phyloP scores from a whole-genome alignment of 2,329 filamentous ascomycete genomes.

The Peltaster fructicola region DNA sequence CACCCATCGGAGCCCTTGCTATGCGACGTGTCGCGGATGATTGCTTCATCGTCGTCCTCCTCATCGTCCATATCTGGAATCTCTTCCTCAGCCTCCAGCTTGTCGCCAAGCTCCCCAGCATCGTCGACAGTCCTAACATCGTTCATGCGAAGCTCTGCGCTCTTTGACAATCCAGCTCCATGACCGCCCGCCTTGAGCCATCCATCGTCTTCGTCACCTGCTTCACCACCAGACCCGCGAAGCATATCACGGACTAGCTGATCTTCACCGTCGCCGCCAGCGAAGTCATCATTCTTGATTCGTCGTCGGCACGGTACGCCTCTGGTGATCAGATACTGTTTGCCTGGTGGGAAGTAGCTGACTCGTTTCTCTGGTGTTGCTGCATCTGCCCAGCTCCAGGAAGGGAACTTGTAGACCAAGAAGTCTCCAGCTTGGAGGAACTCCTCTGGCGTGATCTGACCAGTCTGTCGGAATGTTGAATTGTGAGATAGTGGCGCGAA shows the following conservation, averaged over 20 bases:
- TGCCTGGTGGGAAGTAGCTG: conserved; percentile 64
- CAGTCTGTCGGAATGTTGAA: conserved; percentile 83
- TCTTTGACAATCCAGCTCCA: conserved; percentile 28
- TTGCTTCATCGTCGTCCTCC: conserved; percentile 82
- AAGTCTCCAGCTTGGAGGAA: conserved; percentile 94
- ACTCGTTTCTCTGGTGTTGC: conserved; percentile 65
- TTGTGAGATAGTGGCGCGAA: conserved; percentile 79
- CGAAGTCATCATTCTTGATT: conserved; percentile 74
- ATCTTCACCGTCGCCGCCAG: conserved; percentile 73
- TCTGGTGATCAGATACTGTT: conserved; percentile 89
- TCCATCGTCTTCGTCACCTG: conserved; percentile 53
- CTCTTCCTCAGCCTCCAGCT: conserved; percentile 56
- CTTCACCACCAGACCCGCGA: conserved; percentile 27
- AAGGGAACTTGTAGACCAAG: conserved; percentile 96
- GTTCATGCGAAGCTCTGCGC: conserved; percentile 49
- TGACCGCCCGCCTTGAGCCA: conserved; percentile 74
- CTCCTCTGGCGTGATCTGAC: conserved; percentile 93
- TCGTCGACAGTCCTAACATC: conserved; percentile 84
- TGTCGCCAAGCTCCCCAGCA: conserved; percentile 66
- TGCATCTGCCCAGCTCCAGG: conserved; percentile 91
- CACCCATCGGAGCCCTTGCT: conserved; percentile 37
- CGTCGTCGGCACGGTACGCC: conserved; percentile 87
- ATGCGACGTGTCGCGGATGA: conserved; percentile 57
- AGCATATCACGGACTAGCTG: conserved; percentile 69
- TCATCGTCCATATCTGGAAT: conserved; percentile 99